A percentile compares a stretch with the other conserved stretches of the same genome.
Conservation (phyloP, 768 basidiomycete genomes). For the Cubamyces sp. region DNA sequence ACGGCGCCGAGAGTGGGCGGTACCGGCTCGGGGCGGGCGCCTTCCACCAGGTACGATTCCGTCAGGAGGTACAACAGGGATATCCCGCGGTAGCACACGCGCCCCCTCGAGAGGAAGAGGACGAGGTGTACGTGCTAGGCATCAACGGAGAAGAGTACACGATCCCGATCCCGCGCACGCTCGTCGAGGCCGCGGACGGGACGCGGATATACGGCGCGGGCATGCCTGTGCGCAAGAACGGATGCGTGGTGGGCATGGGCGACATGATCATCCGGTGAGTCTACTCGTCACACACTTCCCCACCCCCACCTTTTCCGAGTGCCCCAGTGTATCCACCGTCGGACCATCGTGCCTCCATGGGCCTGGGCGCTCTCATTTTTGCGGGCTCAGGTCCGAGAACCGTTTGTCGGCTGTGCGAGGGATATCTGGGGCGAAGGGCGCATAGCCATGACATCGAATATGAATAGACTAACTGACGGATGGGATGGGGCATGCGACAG, state of each 20-base stretch:
- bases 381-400: not conserved
- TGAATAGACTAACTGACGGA: not conserved
- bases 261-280: conserved; percentile 67
- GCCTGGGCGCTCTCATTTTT: not conserved
- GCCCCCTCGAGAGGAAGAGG: conserved; percentile 38
- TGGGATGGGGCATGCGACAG: conserved; percentile 24
- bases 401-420: not conserved
- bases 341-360: not conserved
- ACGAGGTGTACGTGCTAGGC: conserved; percentile 56
- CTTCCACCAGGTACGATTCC: conserved; percentile 1
- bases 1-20: not conserved
- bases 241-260: conserved; percentile 57
- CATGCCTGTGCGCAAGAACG: conserved; percentile 66
- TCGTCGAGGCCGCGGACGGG: conserved; percentile 54
- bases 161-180: conserved; percentile 56
- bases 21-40: conserved; percentile 11
- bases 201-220: conserved; percentile 61
- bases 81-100: conserved; percentile 2
- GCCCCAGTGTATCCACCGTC: not conserved
- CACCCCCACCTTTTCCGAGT: conserved; percentile 8
- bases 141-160: conserved; percentile 60
- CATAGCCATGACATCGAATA: too few relatives aligned
- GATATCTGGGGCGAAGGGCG: not conserved
- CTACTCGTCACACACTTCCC: not conserved
- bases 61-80: conserved; percentile 12